Conservation (phyloP, 768 basidiomycete species). For the Suillus bovinus region DNA sequence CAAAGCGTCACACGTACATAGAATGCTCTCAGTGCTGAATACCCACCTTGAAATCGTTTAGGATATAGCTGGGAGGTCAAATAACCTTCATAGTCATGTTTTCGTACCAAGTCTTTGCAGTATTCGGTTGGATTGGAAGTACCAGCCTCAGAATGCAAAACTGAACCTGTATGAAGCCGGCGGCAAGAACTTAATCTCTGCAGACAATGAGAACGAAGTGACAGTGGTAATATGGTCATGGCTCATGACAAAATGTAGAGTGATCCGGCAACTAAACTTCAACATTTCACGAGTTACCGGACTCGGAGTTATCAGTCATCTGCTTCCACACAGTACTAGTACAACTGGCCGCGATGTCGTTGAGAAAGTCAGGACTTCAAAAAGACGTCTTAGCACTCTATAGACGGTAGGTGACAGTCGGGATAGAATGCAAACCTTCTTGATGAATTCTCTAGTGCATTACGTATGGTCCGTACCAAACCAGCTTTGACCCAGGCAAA, state of each 20-base stretch:
- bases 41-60: slow-evolving; percentile 59
- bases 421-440: slow-evolving; percentile 12
- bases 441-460: slow-evolving; percentile 48
- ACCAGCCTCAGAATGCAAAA: slow-evolving; percentile 17
- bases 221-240: slow-evolving; percentile 11
- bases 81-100: slow-evolving; percentile 82
- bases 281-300: slow-evolving; percentile 4
- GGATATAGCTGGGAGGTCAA: slow-evolving; percentile 73
- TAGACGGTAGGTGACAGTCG: slow-evolving; percentile 44
- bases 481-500: slow-evolving; percentile 58
- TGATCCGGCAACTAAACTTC: slow-evolving; percentile 2
- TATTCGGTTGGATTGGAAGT: slow-evolving; percentile 52
- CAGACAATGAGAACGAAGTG: slow-evolving; percentile 15
- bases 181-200: slow-evolving; percentile 10
- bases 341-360: slow-evolving; percentile 24
- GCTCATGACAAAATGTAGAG: slow-evolving; percentile 4
- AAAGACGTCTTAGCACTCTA: slow-evolving; percentile 53
- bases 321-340: not conserved
- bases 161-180: slow-evolving; percentile 15
- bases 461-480: slow-evolving; percentile 74
- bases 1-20: slow-evolving; percentile 53
- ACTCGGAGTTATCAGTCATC: not conserved
- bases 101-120: slow-evolving; percentile 70
- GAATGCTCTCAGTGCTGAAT: slow-evolving; percentile 81
- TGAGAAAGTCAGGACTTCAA: slow-evolving; percentile 49